Conservation (phyloP, 2,329 filamentous ascomycete species). For the Fusarium chaquense region DNA sequence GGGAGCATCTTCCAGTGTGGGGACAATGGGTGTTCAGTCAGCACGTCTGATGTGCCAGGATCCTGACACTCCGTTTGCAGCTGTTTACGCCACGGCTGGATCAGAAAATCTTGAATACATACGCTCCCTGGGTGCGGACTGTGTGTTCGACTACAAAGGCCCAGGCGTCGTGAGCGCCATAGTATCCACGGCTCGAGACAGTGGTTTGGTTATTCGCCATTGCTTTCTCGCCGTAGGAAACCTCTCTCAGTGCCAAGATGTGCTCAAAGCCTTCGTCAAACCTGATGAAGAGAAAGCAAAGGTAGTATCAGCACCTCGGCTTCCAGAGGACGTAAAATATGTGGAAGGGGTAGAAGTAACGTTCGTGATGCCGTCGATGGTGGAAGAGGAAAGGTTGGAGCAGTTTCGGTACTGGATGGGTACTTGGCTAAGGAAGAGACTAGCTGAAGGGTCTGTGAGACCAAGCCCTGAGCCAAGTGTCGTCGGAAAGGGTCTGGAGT, state of each 20-base stretch:
- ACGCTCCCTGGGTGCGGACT: slow-evolving; percentile 51
- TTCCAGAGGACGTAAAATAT: slow-evolving; percentile 49
- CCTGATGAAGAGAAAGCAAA: slow-evolving; percentile 38
- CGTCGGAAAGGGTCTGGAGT: slow-evolving; percentile 53
- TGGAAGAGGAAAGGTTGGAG: slow-evolving; percentile 50
- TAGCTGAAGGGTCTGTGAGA: slow-evolving; percentile 50
- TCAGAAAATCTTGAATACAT: slow-evolving; percentile 52
- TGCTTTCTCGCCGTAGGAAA: slow-evolving; percentile 58
- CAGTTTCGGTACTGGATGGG: slow-evolving; percentile 58
- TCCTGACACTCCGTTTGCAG: slow-evolving; percentile 48
- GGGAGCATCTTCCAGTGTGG: slow-evolving; percentile 61
- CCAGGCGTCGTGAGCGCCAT: slow-evolving; percentile 49
- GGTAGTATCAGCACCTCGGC: slow-evolving; percentile 53
- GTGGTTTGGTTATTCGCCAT: slow-evolving; percentile 54
- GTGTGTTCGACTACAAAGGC: slow-evolving; percentile 58
- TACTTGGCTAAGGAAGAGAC: slow-evolving; percentile 51
- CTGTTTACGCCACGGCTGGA: slow-evolving; percentile 58
- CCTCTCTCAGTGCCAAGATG: slow-evolving; percentile 52
- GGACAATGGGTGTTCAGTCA: slow-evolving; percentile 58
- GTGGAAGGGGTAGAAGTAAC: slow-evolving; percentile 53
- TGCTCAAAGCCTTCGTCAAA: slow-evolving; percentile 52
- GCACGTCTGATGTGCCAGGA: slow-evolving; percentile 54
- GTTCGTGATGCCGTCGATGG: slow-evolving; percentile 54
- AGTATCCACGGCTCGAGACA: slow-evolving; percentile 51
- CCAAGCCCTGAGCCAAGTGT: slow-evolving; percentile 56